Percentiles rank a stretch among this genome's conserved stretches.
phyloP scores from a whole-genome alignment of 371 early-diverging fungal species.

The Conidiobolus incongruus region DNA sequence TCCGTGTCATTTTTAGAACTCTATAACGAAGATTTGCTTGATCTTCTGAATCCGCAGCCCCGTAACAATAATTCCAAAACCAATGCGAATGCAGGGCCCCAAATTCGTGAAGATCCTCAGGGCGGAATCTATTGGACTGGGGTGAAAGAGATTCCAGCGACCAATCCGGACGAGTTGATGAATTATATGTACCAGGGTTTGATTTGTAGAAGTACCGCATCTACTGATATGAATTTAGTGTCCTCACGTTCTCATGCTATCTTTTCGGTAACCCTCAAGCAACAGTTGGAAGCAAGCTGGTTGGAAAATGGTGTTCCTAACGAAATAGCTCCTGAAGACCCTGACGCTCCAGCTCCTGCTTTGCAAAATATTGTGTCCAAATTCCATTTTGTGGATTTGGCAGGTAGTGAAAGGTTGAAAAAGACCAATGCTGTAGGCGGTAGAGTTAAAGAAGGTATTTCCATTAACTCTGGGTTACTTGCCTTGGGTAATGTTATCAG shows the following conservation, averaged over 20 bases:
- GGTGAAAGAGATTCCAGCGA: constrained; percentile 56
- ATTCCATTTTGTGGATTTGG: constrained; percentile 99
- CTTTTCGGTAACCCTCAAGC: constrained; percentile 46
- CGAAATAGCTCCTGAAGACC: constrained; percentile 10
- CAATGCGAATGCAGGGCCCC: constrained; percentile 6
- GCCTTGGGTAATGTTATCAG: constrained; percentile 98
- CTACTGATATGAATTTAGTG: constrained; percentile 91
- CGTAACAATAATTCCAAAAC: constrained; percentile 5
- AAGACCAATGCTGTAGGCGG: constrained; percentile 87
- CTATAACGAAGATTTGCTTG: constrained; percentile 91
- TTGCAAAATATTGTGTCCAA: constrained; percentile 34
- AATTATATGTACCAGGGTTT: constrained; percentile 38
- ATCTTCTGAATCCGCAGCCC: constrained; percentile 39
- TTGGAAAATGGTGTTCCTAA: too few species aligned
- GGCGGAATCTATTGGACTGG: constrained; percentile 83
- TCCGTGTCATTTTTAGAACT: constrained; percentile 74
- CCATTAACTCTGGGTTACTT: constrained; percentile 93
- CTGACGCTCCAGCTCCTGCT: not conserved
- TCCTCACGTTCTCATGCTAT: constrained; percentile 97
- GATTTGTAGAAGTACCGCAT: constrained; percentile 73
- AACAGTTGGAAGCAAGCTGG: constrained; percentile 16
- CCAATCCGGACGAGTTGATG: constrained; percentile 49
- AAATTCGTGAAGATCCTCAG: constrained; percentile 73
- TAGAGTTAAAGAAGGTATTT: constrained; percentile 90
- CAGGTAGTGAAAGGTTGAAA: constrained; percentile 97